Base-by-base conservation (phyloP, 129 eudicot genomes). In the Dittrichia graveolens region DNA sequence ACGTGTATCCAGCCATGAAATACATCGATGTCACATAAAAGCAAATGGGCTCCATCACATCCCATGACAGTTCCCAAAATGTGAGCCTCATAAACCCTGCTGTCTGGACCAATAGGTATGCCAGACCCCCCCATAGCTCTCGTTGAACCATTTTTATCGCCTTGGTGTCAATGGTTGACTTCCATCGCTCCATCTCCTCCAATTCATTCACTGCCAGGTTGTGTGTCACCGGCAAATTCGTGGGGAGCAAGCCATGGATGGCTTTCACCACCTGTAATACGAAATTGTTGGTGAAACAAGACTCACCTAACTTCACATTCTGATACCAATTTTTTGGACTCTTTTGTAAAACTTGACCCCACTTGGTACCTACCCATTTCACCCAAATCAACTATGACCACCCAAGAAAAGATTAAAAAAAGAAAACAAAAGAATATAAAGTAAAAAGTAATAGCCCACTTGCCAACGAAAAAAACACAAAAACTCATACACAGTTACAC, bases 31-130 rank as follows among this genome's bases (percentile, higher is more conserved):
- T 88, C 0, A 88, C 96, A 44, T 86, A 95, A 83, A 95, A 95
- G 77, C 99, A 95, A 79, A 95, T 86, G 0, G 99, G 99, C 24
- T 95, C 99, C 99, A 95, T 95, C 3, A 95, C 99, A 50, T 95
- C 99, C 99, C 99, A 95, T 3, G 99, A 72, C 0, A 95, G 95
- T 60, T 95, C 99, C 99, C 99, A 95, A 71, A 95, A 95, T 0
- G 99, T 95, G 12, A 95, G 88, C 81, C 99, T 86, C 92, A 95
- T 91, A 87, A 95, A 95, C 15, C 84, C 95, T 1, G 91, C 97
- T 3, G 99, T 95, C 73, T 91, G 99, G 55, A 86, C 82, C 73
- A 91, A 64, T 18, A 95, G 77, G 80, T 75, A 88, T 7, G 90
- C 97, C 14, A 95, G 85, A 56, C 99, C 99, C 5, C 76, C 67